A percentile compares a stretch with the other conserved stretches of the same genome.
These are phyloP conservation scores for Glaciozyma antarctica DNA, from an alignment of 768 basidiomycete genomes.

Conservation along the genomic window DNA sequence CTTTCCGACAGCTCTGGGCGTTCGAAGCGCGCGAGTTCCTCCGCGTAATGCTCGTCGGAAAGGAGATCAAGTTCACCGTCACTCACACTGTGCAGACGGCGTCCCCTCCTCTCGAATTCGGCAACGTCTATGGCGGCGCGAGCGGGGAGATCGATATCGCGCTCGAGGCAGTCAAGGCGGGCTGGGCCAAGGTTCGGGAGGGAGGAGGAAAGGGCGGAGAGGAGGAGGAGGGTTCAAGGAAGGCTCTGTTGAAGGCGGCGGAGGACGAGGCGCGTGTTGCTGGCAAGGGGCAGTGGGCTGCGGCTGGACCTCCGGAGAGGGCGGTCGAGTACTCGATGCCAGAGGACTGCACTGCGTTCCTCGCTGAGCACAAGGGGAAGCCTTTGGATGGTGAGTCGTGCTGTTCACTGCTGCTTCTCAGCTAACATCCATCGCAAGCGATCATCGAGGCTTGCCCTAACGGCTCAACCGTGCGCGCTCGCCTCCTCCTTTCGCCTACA, in stretches of 20 bases:
- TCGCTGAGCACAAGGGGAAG: slow-evolving; percentile 86
- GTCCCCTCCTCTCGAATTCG: slow-evolving; percentile 68
- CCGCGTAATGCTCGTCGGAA: slow-evolving; percentile 73
- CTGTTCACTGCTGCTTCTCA: slow-evolving; percentile 10
- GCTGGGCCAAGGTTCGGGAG: slow-evolving; percentile 93
- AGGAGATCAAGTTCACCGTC: slow-evolving; percentile 74
- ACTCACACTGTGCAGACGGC: slow-evolving; percentile 59
- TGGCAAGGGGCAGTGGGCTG: slow-evolving; percentile 19
- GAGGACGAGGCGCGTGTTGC: slow-evolving; percentile 60
- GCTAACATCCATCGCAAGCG: slow-evolving; percentile 48
- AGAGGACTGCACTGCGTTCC: slow-evolving; percentile 73
- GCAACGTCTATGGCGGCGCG: slow-evolving; percentile 40
- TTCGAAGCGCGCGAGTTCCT: slow-evolving; percentile 90
- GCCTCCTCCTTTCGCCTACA: slow-evolving; percentile 76
- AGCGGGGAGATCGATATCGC: slow-evolving; percentile 67
- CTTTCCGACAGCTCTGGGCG: slow-evolving; percentile 60
- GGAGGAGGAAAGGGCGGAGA: slow-evolving; percentile 44
- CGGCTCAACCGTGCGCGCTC: slow-evolving; percentile 77
- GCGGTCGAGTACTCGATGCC: slow-evolving; percentile 80
- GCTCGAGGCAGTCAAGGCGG: slow-evolving; percentile 66
- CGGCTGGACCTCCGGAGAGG: slow-evolving; percentile 49
- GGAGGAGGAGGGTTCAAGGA: slow-evolving; percentile 71
- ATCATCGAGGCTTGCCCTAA: slow-evolving; percentile 91
- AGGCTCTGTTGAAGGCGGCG: slow-evolving; percentile 58
- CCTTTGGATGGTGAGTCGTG: slow-evolving; percentile 60